A percentile compares a stretch with the other conserved stretches of the same genome.
These are phyloP conservation scores for Lactarius psammicola DNA, from an alignment of 768 basidiomycete genomes.

Conservation along the genomic window DNA sequence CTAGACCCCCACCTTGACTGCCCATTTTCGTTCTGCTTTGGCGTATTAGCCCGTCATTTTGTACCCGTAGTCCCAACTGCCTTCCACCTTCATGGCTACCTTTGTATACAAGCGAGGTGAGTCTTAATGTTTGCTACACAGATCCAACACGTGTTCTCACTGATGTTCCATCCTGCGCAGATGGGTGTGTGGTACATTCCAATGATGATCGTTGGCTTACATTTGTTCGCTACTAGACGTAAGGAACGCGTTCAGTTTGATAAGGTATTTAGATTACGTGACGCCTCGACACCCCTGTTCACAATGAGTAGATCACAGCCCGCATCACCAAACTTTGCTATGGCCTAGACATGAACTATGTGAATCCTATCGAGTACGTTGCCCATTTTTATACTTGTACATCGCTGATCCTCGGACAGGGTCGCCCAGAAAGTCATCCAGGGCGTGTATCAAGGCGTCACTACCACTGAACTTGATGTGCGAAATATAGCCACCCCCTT, in stretches of 20 bases:
- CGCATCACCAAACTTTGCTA: conserved; percentile 91
- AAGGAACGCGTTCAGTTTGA: conserved; percentile 94
- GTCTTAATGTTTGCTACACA: conserved; percentile 27
- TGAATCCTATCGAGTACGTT: conserved; percentile 88
- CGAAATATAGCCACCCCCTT: conserved; percentile 33
- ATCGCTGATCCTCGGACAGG: conserved; percentile 40
- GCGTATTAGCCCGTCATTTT: neutral
- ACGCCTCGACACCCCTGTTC: conserved; percentile 11
- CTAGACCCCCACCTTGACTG: conserved; percentile 7
- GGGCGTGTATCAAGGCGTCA: conserved; percentile 94
- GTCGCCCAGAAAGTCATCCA: conserved; percentile 90
- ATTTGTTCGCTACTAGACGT: conserved; percentile 47
- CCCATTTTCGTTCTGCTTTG: neutral
- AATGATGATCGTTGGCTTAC: conserved; percentile 24
- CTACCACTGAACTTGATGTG: conserved; percentile 96
- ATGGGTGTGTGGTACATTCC: conserved; percentile 45
- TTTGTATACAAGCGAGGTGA: conserved; percentile 60
- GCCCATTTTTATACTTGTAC: neutral
- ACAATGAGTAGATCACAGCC: conserved; percentile 66
- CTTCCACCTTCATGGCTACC: conserved; percentile 33
- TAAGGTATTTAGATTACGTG: conserved; percentile 54
- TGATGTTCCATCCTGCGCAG: conserved; percentile 34
- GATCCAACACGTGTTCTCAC: conserved; percentile 11
- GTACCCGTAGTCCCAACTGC: neutral
- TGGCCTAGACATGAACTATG: conserved; percentile 87